Evolutionary conservation across 805 yeast species (phyloP), one percentile per base, ranked within the genome.

Genomic region (Saccharomycopsis malanga): DNA sequence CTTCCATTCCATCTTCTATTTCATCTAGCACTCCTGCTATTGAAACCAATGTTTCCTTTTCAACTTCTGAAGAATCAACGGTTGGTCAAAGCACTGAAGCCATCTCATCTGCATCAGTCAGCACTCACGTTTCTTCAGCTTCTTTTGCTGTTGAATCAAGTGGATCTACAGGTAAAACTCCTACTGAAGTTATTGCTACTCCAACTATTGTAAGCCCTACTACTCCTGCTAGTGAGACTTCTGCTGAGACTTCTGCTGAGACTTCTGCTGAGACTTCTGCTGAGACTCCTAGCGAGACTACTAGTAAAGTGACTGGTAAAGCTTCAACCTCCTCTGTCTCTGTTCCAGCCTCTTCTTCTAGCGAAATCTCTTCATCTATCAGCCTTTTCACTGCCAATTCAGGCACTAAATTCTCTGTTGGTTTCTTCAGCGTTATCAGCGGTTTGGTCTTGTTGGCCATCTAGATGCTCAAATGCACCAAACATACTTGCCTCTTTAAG

Each of bases 141-240:
- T 50, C 51, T 36, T 37, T 55, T 41, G 53, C 45, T 40, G 41
- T 50, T 29, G 44, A 56, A 24, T 6, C 40, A n/a, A n/a, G n/a
- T n/a, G n/a, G n/a, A n/a, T n/a, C n/a, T n/a, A n/a, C n/a, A n/a
- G n/a, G n/a, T n/a, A n/a, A n/a, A n/a, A n/a, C n/a, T n/a, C n/a
- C n/a, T n/a, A n/a, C n/a, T n/a, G n/a, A n/a, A n/a, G n/a, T n/a
- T 37, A 4, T 44, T 34, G 44, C 53, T 18, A n/a, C 45, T 34
- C 42, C 49, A 21, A 39, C 45, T 25, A 14, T 44, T 36, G 36
- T 47, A 39, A 37, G 50, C 15, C 37, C 41, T 23, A 45, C 50
- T 21, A 42, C 49, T 29, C 34, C 45, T 18, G 38, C 48, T 20
- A 39, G 40, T 10, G 39, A 53, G 17, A 44, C 50, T 14, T 22